Conservation (phyloP, 176 grass and related monocot species). For the Oryza rufipogon region DNA sequence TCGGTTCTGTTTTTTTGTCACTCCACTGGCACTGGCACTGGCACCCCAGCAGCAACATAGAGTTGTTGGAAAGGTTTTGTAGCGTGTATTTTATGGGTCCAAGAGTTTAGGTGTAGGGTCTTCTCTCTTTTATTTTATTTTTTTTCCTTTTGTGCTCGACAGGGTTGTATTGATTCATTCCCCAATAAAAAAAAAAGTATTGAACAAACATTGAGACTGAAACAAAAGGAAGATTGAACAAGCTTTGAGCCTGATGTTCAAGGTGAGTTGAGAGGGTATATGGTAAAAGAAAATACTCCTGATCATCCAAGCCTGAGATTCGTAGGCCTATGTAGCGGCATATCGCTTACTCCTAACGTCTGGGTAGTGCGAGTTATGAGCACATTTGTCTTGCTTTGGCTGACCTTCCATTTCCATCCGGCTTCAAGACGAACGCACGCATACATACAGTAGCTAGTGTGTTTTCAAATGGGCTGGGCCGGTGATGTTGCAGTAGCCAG, state of each 20-base stretch:
- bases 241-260: not conserved
- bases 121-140: not conserved
- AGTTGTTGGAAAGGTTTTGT: conserved; percentile 45
- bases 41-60: conserved; percentile 18
- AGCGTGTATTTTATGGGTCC: conserved; percentile 24
- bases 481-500: not conserved
- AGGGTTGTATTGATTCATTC: conserved; percentile 49
- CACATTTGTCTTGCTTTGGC: no score
- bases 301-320: no score
- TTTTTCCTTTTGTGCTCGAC: not conserved
- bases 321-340: no score
- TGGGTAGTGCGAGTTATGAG: no score
- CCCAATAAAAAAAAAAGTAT: conserved; percentile 21
- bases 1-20: conserved; percentile 43
- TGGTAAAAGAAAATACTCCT: no score
- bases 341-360: no score
- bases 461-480: no score
- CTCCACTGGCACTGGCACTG: conserved; percentile 50
- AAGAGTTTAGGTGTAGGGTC: conserved; percentile 38
- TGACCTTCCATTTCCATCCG: no score
- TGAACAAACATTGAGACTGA: not conserved
- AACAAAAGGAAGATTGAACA: not conserved
- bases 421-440: no score
- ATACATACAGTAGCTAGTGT: no score
- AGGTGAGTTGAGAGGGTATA: not conserved